Evolutionary conservation across 1,139 yeast genomes (phyloP).

Genomic region (Wickerhamiella pararugosa): DNA sequence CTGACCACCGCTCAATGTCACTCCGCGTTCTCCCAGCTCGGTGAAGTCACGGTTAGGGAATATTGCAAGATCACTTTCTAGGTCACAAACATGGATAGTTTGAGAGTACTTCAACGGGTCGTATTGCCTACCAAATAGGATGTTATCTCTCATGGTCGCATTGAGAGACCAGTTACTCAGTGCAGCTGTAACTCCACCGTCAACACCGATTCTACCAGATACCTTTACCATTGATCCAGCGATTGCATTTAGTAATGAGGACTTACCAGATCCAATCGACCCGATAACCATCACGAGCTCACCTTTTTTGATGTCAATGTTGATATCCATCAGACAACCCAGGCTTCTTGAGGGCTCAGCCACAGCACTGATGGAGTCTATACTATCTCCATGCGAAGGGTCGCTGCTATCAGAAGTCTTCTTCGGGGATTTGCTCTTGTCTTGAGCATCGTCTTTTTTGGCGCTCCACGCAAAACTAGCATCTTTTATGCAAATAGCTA

Average conservation of each 20-base stretch:
- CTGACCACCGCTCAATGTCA: conserved; percentile 86
- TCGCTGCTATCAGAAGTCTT: too few relatives aligned
- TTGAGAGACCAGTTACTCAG: conserved; percentile 74
- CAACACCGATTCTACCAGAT: conserved; percentile 33
- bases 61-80: conserved; percentile 50
- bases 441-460: not conserved
- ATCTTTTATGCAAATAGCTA: too few relatives aligned
- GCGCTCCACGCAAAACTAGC: too few relatives aligned
- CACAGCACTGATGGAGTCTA: conserved; percentile 3
- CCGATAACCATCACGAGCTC: conserved; percentile 62
- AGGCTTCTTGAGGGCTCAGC: conserved; percentile 20
- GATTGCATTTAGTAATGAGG: conserved; percentile 46
- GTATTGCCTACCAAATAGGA: conserved; percentile 49
- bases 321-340: conserved; percentile 29
- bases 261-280: conserved; percentile 55
- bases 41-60: conserved; percentile 74
- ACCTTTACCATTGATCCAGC: conserved; percentile 44
- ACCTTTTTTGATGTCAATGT: conserved; percentile 34
- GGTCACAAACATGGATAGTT: conserved; percentile 50
- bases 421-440: not conserved
- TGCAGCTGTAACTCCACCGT: conserved; percentile 29
- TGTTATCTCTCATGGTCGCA: conserved; percentile 62
- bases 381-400: too few relatives aligned
- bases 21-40: conserved; percentile 88
- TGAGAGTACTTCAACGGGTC: conserved; percentile 40